Evolutionary conservation across 352 stramenopile genomes (phyloP), one percentile per base, ranked within the genome.

Genomic region (Phytophthora sp.): DNA sequence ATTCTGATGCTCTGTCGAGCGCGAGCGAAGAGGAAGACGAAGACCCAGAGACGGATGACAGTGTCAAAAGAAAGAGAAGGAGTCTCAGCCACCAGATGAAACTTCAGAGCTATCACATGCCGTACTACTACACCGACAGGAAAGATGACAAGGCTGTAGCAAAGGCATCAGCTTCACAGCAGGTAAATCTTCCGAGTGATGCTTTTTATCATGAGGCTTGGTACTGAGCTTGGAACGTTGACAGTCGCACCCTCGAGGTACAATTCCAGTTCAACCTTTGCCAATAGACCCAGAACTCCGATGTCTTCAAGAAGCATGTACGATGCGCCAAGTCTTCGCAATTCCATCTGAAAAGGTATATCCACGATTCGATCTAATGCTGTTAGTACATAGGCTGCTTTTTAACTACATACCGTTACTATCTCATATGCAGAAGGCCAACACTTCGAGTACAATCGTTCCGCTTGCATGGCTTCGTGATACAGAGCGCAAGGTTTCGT

Each of bases 211-310:
- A 11, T 20, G 2, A 30, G 30, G 4, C 12, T 30, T 39, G 15
- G n/a, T 31, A n/a, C 50, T 46, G n/a, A 44, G 3, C 18, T 53
- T 52, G 24, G 5, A 51, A 21, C 9, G 13, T 33, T 23, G 18
- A 24, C 47, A 88, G 79, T n/a, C 74, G 6, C 74, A 79, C 21
- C 73, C 74, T 4, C 63, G 75, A 44, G 84, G 82, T 9, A 84
- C 77, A 12, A 69, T 90, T 29, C 79, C 75, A 8, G 52, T 68
- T 2, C 68, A 88, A 33, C 38, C 66, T 4, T 53, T 80, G 51
- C 79, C 80, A 53, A 31, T 60, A 0, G 84, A 93, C 30, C 80
- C 80, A 0, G 84, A 93, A 51, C 78, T 86, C n/a, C 67, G 73
- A 9, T 73, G 80, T 35, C 63, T 90, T 13, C 69, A 90, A 55